These are phyloP conservation scores for Entophlyctis luteolus DNA, from an alignment of 192 early-diverging fungal species.

Conservation along the genomic window DNA sequence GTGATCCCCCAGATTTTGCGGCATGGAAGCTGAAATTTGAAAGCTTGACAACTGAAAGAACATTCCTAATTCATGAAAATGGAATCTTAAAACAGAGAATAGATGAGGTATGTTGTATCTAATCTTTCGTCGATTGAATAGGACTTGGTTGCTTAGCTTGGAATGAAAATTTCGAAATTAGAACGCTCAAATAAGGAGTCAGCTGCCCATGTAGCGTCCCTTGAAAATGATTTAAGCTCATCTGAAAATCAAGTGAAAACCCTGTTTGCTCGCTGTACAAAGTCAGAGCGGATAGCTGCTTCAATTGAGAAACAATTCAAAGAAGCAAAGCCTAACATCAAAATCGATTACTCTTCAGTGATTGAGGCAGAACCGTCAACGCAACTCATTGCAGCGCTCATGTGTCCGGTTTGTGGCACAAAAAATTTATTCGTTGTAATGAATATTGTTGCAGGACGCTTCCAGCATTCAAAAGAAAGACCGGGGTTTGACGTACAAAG, in stretches of 20 bases:
- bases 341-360: constrained; percentile 43
- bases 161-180: constrained; percentile 15
- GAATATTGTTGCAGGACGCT: constrained; percentile 17
- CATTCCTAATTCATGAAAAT: constrained; percentile 43
- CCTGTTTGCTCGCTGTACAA: constrained; percentile 1
- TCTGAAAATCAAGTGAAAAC: constrained; percentile 20
- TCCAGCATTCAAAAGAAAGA: constrained; percentile 1
- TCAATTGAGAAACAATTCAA: constrained; percentile 45
- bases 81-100: constrained; percentile 22
- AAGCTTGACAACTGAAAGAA: constrained; percentile 39
- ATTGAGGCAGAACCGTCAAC: constrained; percentile 38
- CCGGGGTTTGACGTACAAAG: no score
- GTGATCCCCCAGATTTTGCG: constrained; percentile 35
- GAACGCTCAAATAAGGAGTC: constrained; percentile 7
- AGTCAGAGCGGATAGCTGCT: constrained; percentile 43
- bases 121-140: not conserved
- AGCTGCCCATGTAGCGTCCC: not conserved
- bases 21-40: constrained; percentile 50
- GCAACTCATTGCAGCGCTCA: constrained; percentile 42
- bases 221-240: constrained; percentile 14
- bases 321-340: constrained; percentile 45
- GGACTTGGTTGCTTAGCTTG: constrained; percentile 5
- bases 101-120: constrained; percentile 19
- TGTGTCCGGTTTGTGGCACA: constrained; percentile 6
- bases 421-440: no score